Base-by-base conservation (phyloP, 305 asterid genomes). In the Withania somnifera region DNA sequence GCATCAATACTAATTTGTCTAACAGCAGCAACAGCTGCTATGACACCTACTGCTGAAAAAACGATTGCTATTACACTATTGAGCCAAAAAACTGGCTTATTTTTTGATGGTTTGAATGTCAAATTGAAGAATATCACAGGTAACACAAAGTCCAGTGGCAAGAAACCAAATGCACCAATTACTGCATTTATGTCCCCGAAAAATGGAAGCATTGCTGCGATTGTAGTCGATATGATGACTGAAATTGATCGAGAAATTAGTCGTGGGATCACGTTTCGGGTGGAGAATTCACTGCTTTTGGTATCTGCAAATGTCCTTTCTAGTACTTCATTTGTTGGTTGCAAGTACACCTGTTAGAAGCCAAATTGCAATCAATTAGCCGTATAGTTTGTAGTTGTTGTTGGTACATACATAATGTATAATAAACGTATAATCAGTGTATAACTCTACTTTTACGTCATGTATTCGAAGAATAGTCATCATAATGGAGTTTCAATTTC, bases 181-280 rank as follows among this genome's bases (percentile, higher is more conserved):
- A 96, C 4, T 14, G 98, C 92, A 54, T 91, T 92, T n/a, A 96
- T 88, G 87, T 94, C 98, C 56, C 98, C 97, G 2, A 94, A 94
- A 82, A 95, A 95, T 1, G 99, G 98, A 53, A 95, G 94, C 98
- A 94, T 95, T 22, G 98, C 97, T 17, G 98, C 94, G 1, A 94
- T 88, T 22, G 92, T 90, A 11, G 98, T 94, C 2, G 98, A 86
- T 30, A 87, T 52, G 0, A 88, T 79, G 6, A 96, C 97, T 0
- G 98, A 93, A 17, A 96, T 11, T 19, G 98, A 93, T 58, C 98
- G 82, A 7, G 87, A 82, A 28, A 96, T 86, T 87, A 91, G 81
- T 32, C 99, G 89, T 0, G 99, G 99, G 38, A 92, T 82, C 1
- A 94, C 82, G 22, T 96, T 96, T 40, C 98, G 81, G 2, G 86